Evolutionary conservation across 352 stramenopile species (phyloP).

Genomic region (Stramenopiles sp.): DNA sequence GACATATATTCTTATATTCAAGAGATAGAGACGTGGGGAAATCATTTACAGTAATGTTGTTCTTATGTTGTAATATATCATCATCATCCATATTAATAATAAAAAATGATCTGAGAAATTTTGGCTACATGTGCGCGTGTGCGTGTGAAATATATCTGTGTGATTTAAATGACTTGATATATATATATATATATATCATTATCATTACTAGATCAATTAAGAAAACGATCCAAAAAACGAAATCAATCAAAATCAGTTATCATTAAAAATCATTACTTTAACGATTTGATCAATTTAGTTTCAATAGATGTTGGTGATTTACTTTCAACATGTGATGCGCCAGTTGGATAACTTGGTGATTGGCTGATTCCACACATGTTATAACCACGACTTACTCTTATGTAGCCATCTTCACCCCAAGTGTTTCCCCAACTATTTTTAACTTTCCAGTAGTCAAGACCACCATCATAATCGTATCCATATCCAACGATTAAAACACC

Average conservation of each 20-base stretch:
- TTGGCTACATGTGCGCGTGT: no score
- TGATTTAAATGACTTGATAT: no score
- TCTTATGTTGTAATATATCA: no score
- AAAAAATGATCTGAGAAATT: no score
- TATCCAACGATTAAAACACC: constrained; percentile 78
- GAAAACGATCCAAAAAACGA: no score
- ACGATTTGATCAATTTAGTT: no score
- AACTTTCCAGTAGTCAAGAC: constrained; percentile 75
- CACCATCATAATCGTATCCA: constrained; percentile 51
- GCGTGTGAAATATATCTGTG: no score
- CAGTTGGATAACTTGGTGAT: constrained; percentile 50
- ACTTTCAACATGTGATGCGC: background rate
- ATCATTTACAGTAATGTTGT: background rate
- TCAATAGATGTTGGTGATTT: background rate
- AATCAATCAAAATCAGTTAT: no score
- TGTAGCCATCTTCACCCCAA: constrained; percentile 32
- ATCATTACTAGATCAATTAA: no score
- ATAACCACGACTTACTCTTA: constrained; percentile 54
- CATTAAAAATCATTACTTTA: no score
- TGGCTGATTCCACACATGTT: constrained; percentile 59
- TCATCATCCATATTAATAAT: no score
- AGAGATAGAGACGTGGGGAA: background rate
- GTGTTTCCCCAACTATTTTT: constrained; percentile 79
- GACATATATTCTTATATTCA: background rate
- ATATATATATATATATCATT: no score